Conservation (phyloP, 1,284 basidiomycete genomes). For the Coniophora puteana region DNA sequence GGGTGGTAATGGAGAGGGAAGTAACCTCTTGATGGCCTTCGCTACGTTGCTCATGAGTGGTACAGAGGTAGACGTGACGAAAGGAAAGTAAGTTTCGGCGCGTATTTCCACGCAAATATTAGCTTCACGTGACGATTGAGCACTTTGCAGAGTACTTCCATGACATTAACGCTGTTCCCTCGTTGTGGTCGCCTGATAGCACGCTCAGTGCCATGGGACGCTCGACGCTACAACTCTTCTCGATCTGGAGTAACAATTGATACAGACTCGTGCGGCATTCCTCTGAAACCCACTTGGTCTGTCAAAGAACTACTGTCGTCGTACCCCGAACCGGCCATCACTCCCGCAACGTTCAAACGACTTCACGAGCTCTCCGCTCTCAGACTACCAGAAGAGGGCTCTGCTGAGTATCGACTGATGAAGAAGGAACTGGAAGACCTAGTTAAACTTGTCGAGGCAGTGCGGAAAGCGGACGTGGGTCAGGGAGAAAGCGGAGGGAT, state of each 20-base stretch:
- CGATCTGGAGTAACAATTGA: constrained; percentile 15
- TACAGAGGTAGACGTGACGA: constrained; percentile 3
- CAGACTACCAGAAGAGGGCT: constrained; percentile 53
- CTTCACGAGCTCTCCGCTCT: constrained; percentile 71
- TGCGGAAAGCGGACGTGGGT: constrained; percentile 55
- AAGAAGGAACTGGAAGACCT: constrained; percentile 64
- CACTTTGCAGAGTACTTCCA: neutral
- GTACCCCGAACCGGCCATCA: constrained; percentile 63
- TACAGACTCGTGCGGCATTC: constrained; percentile 59
- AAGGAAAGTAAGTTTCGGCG: neutral
- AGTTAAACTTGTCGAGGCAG: constrained; percentile 72
- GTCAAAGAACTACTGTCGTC: constrained; percentile 69
- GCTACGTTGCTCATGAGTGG: constrained; percentile 20
- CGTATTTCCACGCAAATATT: constrained; percentile 22
- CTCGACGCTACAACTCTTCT: constrained; percentile 13
- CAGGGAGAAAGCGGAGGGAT: constrained; percentile 21
- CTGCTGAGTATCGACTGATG: constrained; percentile 43
- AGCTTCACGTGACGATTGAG: neutral
- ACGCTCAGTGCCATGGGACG: constrained; percentile 12
- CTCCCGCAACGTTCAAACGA: constrained; percentile 49
- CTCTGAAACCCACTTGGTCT: constrained; percentile 68
- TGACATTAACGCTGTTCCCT: neutral
- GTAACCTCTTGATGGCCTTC: constrained; percentile 47
- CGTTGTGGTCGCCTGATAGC: neutral
- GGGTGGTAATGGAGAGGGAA: constrained; percentile 51